Evolutionary conservation across 208 protist species (phyloP).

Genomic region (Leptomonas seymouri): DNA sequence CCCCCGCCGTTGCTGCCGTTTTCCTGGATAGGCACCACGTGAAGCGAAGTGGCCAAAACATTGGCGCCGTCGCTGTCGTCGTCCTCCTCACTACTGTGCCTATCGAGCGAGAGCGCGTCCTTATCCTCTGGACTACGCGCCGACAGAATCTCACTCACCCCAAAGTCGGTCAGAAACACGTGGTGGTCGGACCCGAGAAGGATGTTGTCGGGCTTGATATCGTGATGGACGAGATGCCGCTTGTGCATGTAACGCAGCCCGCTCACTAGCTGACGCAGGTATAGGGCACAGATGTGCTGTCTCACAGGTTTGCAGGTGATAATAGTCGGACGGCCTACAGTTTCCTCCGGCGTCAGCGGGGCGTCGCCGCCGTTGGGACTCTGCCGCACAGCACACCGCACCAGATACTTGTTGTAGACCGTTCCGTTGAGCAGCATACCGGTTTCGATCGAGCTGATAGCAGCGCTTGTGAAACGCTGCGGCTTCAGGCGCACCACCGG

Average conservation of each 20-base stretch:
- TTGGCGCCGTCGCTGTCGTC: conserved; percentile 7
- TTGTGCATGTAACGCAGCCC: conserved; percentile 82
- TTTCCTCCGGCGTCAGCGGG: conserved; percentile 36
- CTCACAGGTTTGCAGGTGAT: conserved; percentile 49
- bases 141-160: conserved; percentile 72
- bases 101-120: conserved; percentile 4
- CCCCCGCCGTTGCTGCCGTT: neutral
- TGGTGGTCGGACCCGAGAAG: conserved; percentile 55
- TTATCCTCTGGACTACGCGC: conserved; percentile 10
- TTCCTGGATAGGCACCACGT: neutral
- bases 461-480: conserved; percentile 27
- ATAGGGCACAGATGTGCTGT: conserved; percentile 45
- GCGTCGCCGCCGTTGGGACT: conserved; percentile 5
- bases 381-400: conserved; percentile 47
- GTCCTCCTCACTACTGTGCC: neutral
- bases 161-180: conserved; percentile 78
- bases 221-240: conserved; percentile 72
- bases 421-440: conserved; percentile 34
- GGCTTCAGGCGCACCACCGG: conserved; percentile 62
- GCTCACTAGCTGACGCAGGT: conserved; percentile 78
- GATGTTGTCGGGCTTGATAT: conserved; percentile 88
- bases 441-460: conserved; percentile 36
- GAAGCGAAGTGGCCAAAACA: neutral
- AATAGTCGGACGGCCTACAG: conserved; percentile 31
- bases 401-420: conserved; percentile 38